Evolutionary conservation across 2,329 filamentous ascomycete species (phyloP), one percentile per base, ranked within the genome.

Genomic region (Aspergillus carbonarius): DNA sequence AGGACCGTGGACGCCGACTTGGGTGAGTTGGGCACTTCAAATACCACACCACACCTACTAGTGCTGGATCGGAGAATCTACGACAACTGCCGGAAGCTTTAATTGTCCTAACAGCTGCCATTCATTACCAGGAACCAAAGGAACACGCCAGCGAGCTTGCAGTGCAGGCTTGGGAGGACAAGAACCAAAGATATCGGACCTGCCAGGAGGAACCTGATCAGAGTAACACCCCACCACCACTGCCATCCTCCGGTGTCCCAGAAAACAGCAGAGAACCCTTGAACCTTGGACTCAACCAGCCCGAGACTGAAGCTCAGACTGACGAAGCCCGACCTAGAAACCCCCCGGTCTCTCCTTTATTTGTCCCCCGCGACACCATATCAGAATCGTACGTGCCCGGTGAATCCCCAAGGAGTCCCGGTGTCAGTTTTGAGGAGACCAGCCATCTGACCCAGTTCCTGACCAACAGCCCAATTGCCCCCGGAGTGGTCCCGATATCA

Each of bases 1-100:
- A 56, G 74, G 71, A 8, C 62, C 66, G 27, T 77, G 69, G 62
- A 64, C 69, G 32, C 73, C 74, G 54, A 72, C 66, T 60, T 77
- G 74, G 74, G 74, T 77, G 64, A 68, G 74, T 72, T 53, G 7
- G 13, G 32, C 35, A 35, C 25, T 15, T 18, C 7, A 34, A 34
- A 6, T 17, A 17, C 4, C 32, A 27, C n/a, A 10, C 37, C 44
- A 20, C 15, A n/a, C 46, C n/a, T 23, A 23, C 30, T 25, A n/a
- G 18, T n/a, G 27, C 17, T 18, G 47, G 20, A 53, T 20, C 8
- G 39, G 18, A 12, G n/a, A 5, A 15, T 30, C 10, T 7, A 8
- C 12, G n/a, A 7, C 25, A 18, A 18, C 15, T 6, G 9, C 13
- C n/a, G n/a, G 18, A 20, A 42, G 39, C 39, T 42, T 23, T 9